Evolutionary conservation across 192 early-diverging fungal species (phyloP).

Genomic region (Podochytrium sp.): DNA sequence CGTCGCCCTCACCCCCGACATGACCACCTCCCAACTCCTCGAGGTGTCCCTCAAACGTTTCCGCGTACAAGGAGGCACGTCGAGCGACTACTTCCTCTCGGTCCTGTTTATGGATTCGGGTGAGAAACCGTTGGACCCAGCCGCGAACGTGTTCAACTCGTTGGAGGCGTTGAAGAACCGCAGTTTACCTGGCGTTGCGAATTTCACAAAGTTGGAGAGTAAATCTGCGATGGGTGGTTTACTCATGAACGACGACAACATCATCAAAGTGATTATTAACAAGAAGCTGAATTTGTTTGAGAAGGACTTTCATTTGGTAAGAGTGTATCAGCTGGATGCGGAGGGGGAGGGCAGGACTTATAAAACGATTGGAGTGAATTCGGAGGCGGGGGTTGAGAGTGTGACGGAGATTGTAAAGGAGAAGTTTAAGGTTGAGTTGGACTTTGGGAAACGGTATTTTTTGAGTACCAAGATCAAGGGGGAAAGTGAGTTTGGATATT

Average conservation of each 20-base stretch:
- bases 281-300: slow-evolving; percentile 54
- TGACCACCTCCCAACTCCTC: slow-evolving; percentile 43
- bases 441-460: slow-evolving; percentile 23
- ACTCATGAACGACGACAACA: slow-evolving; percentile 53
- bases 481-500: slow-evolving; percentile 28
- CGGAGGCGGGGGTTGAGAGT: slow-evolving; percentile 36
- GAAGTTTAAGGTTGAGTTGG: slow-evolving; percentile 45
- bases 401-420: slow-evolving; percentile 46
- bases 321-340: slow-evolving; percentile 44
- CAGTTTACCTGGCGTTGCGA: slow-evolving; percentile 45
- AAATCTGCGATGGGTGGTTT: slow-evolving; percentile 16
- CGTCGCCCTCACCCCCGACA: slow-evolving; percentile 43
- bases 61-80: slow-evolving; percentile 36
- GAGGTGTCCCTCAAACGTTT: slow-evolving; percentile 43
- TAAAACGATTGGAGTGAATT: slow-evolving; percentile 52
- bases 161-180: slow-evolving; percentile 47
- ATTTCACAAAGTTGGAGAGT: slow-evolving; percentile 15
- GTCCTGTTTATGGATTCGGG: slow-evolving; percentile 51
- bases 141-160: slow-evolving; percentile 39
- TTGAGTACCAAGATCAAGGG: slow-evolving; percentile 39
- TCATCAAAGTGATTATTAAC: slow-evolving; percentile 59
- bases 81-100: slow-evolving; percentile 47
- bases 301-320: slow-evolving; percentile 50
- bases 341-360: slow-evolving; percentile 44
- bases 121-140: slow-evolving; percentile 39